These are phyloP conservation scores for Lodderomyces oxycetoniae DNA, from an alignment of 1,139 yeast species.

Conservation along the genomic window DNA sequence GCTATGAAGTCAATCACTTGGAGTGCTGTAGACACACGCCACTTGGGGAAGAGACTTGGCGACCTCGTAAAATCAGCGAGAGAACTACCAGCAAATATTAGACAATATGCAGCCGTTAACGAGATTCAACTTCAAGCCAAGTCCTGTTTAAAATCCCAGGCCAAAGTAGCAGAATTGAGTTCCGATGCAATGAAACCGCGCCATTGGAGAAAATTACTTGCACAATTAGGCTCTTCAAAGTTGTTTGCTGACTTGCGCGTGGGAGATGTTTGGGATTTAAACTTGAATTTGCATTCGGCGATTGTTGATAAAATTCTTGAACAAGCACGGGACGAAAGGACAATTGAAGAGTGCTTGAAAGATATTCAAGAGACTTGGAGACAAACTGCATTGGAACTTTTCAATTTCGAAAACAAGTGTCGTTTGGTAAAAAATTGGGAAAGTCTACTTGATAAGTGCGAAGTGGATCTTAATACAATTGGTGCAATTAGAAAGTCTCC, in stretches of 20 bases:
- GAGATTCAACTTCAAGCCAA: constrained; percentile 48
- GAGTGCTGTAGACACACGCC: constrained; percentile 46
- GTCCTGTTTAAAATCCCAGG: constrained; percentile 32
- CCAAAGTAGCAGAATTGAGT: constrained; percentile 47
- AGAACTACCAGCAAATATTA: constrained; percentile 52
- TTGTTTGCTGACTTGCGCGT: constrained; percentile 32
- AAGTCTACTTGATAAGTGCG: constrained; percentile 51
- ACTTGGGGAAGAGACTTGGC: constrained; percentile 49
- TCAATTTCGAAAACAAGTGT: constrained; percentile 50
- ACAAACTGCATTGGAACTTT: constrained; percentile 46
- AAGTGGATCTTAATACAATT: constrained; percentile 58
- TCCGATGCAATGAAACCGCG: constrained; percentile 57
- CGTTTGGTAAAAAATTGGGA: constrained; percentile 70
- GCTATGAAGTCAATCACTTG: constrained; percentile 45
- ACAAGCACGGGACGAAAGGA: constrained; percentile 71
- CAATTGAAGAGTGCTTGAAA: constrained; percentile 53
- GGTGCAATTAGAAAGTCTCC: constrained; percentile 71
- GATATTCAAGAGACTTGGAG: constrained; percentile 50
- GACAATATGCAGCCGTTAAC: constrained; percentile 70
- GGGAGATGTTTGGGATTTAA: constrained; percentile 60
- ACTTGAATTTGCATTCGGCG: constrained; percentile 53
- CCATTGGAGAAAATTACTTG: constrained; percentile 63
- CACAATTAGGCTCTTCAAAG: constrained; percentile 20
- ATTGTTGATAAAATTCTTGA: constrained; percentile 47
- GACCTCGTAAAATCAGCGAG: constrained; percentile 45